phyloP scores from a whole-genome alignment of 495 filamentous ascomycete species.

The Podospora pseudocomata region DNA sequence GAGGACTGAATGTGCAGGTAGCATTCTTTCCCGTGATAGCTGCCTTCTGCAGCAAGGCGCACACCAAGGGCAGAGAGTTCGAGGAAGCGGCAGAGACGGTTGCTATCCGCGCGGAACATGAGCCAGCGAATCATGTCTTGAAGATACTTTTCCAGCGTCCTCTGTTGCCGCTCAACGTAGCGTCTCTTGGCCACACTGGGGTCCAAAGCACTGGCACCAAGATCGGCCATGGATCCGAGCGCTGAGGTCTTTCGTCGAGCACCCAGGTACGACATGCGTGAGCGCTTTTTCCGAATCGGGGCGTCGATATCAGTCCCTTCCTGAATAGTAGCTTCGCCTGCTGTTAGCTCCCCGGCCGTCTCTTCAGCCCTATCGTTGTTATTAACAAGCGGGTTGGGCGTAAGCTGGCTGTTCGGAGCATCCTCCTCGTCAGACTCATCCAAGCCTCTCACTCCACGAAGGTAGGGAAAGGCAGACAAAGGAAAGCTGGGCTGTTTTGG shows the following conservation, averaged over 20 bases:
- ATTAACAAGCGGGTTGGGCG: background rate
- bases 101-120: slow-evolving; percentile 94
- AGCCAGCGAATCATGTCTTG: slow-evolving; percentile 90
- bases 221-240: slow-evolving; percentile 29
- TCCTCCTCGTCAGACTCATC: slow-evolving; percentile 82
- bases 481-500: slow-evolving; percentile 86
- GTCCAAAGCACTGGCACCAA: slow-evolving; percentile 23
- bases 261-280: slow-evolving; percentile 54
- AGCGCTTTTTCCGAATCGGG: slow-evolving; percentile 54
- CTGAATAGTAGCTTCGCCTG: slow-evolving; percentile 37
- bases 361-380: slow-evolving; percentile 51
- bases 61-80: slow-evolving; percentile 93
- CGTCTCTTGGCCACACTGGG: slow-evolving; percentile 42
- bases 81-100: slow-evolving; percentile 91
- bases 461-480: slow-evolving; percentile 84
- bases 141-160: slow-evolving; percentile 86
- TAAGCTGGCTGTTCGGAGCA: slow-evolving; percentile 30
- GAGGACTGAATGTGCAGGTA: slow-evolving; percentile 86
- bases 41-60: slow-evolving; percentile 90
- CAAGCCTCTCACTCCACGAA: slow-evolving; percentile 75
- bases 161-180: slow-evolving; percentile 65
- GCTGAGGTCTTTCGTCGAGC: slow-evolving; percentile 34
- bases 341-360: slow-evolving; percentile 44
- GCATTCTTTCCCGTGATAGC: slow-evolving; percentile 97
- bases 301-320: slow-evolving; percentile 44